Conservation (phyloP, 352 stramenopile species). For the Globisporangium parvum region DNA sequence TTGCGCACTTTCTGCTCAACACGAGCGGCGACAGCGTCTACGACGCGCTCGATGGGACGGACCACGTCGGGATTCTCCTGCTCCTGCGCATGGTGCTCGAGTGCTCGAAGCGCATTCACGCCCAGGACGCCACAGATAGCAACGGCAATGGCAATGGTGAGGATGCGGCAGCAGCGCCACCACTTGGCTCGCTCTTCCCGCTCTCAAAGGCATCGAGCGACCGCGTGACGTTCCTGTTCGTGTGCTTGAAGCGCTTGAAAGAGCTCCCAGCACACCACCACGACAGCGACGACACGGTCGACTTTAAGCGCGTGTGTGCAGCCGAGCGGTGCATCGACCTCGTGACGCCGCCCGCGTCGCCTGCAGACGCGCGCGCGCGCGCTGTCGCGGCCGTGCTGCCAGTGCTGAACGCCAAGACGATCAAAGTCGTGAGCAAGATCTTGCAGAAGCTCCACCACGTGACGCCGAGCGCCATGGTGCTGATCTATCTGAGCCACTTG, state of each 20-base stretch:
- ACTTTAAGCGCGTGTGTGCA: constrained; percentile 60
- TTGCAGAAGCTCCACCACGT: constrained; percentile 62
- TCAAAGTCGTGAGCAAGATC: constrained; percentile 74
- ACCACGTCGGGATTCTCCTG: constrained; percentile 68
- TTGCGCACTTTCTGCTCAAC: constrained; percentile 54
- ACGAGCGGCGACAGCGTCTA: constrained; percentile 30
- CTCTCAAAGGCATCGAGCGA: constrained; percentile 45
- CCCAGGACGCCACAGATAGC: not conserved
- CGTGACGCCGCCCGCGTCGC: constrained; percentile 12
- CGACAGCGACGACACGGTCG: constrained; percentile 9
- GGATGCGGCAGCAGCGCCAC: not conserved
- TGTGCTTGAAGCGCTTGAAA: constrained; percentile 76
- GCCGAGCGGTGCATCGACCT: constrained; percentile 31
- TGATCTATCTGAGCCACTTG: constrained; percentile 56
- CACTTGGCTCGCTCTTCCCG: constrained; percentile 26
- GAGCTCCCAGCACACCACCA: constrained; percentile 21
- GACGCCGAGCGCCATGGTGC: constrained; percentile 50
- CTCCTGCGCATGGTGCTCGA: constrained; percentile 69
- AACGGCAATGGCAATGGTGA: not conserved
- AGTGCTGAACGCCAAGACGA: constrained; percentile 47
- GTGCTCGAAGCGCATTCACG: constrained; percentile 51
- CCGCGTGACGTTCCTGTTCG: constrained; percentile 61
- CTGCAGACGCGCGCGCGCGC: constrained; percentile 1
- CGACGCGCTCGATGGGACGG: constrained; percentile 44
- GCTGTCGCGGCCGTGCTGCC: constrained; percentile 39